These are phyloP conservation scores for Fusarium sp. DNA, from an alignment of 2,329 filamentous ascomycete species.

Conservation along the genomic window DNA sequence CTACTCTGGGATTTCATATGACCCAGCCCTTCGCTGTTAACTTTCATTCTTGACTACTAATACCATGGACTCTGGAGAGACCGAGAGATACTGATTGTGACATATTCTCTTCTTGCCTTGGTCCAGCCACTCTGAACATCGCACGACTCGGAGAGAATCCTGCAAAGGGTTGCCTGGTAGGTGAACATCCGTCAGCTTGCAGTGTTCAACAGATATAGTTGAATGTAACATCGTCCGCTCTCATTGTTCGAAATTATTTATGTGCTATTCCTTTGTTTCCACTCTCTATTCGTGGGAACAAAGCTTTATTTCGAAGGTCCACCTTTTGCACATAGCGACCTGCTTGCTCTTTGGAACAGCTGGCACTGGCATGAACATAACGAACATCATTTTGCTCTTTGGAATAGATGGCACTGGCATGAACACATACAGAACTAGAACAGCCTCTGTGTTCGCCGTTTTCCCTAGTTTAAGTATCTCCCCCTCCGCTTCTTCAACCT, in stretches of 20 bases:
- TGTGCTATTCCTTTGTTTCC: not conserved
- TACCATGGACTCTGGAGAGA: fast-evolving
- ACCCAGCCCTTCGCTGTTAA: not conserved
- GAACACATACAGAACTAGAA: not conserved
- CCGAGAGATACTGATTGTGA: not conserved
- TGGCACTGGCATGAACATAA: not conserved
- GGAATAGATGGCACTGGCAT: not conserved
- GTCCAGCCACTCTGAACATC: not conserved
- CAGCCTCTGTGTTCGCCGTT: not conserved
- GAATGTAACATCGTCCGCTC: not conserved
- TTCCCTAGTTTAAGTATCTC: not conserved
- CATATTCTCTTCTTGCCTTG: not conserved
- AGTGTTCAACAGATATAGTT: not conserved
- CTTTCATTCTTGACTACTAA: not conserved
- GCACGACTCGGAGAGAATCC: not conserved
- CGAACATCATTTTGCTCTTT: not conserved
- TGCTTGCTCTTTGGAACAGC: not conserved
- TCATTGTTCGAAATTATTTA: fast-evolving
- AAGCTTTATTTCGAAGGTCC: not conserved
- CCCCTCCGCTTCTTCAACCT: not conserved
- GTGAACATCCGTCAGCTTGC: not conserved
- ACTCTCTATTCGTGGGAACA: not conserved
- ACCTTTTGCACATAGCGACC: not conserved
- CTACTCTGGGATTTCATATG: not conserved
- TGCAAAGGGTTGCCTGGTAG: not conserved